These are phyloP conservation scores for Apiotrichum domesticum DNA, from an alignment of 1,284 basidiomycete species.

Conservation along the genomic window DNA sequence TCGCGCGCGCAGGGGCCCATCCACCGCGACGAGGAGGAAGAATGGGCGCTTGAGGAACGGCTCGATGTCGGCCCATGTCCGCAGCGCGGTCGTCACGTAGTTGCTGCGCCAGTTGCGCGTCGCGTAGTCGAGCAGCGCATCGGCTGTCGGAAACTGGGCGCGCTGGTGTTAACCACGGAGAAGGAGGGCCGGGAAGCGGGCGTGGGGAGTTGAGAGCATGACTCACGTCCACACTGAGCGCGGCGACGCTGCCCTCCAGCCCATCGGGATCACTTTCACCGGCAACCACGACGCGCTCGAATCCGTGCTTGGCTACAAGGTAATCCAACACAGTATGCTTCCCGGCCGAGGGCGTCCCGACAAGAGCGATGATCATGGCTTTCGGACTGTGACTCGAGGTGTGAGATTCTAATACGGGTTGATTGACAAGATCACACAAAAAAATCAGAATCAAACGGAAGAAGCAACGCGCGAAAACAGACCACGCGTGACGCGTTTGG, in stretches of 20 bases:
- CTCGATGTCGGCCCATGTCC: slow-evolving; percentile 54
- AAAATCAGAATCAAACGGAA: too few relatives aligned
- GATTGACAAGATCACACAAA: too few relatives aligned
- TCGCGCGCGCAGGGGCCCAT: slow-evolving; percentile 65
- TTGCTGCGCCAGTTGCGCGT: slow-evolving; percentile 75
- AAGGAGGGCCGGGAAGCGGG: too few relatives aligned
- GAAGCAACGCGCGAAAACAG: too few relatives aligned
- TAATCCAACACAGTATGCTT: slow-evolving; percentile 72
- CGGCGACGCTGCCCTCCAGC: slow-evolving; percentile 1
- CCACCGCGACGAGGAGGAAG: slow-evolving; percentile 78
- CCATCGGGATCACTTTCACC: slow-evolving; percentile 4
- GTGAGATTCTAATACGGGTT: too few relatives aligned
- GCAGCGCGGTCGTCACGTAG: slow-evolving; percentile 75
- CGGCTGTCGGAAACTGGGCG: slow-evolving; percentile 52
- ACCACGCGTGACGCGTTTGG: too few relatives aligned
- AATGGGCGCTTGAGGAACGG: slow-evolving; percentile 82
- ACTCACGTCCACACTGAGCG: background rate
- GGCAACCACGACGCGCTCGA: slow-evolving; percentile 45
- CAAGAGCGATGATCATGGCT: slow-evolving; percentile 72
- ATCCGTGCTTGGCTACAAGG: slow-evolving; percentile 54
- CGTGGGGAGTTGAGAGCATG: background rate
- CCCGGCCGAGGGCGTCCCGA: slow-evolving; percentile 76
- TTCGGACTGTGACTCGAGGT: too few relatives aligned
- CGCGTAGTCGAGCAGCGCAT: slow-evolving; percentile 63
- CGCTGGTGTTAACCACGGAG: background rate